phyloP scores from a whole-genome alignment of 192 early-diverging fungal species.

The Lunasporangiospora selenospora region DNA sequence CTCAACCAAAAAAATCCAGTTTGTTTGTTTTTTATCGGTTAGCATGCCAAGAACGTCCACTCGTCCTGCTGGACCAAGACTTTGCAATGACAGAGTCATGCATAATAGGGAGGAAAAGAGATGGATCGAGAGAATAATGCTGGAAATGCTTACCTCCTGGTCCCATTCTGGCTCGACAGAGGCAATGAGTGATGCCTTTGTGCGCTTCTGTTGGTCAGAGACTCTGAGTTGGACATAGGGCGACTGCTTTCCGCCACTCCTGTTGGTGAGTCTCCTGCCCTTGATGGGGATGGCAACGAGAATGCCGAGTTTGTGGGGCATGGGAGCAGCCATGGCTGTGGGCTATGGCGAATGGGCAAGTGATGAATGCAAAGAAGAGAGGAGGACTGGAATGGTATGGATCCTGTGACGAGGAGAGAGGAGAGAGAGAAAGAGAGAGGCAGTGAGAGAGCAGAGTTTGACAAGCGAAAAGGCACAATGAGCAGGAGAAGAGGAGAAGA shows the following conservation, averaged over 20 bases:
- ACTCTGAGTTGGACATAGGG: slow-evolving; percentile 39
- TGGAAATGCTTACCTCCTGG: slow-evolving; percentile 44
- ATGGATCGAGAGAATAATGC: no score
- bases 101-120: no score
- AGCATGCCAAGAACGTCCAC: no score
- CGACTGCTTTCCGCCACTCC: slow-evolving; percentile 30
- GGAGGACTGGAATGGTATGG: no score
- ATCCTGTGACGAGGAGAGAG: no score
- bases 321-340: background rate
- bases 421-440: background rate
- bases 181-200: slow-evolving; percentile 37
- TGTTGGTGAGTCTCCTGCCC: slow-evolving; percentile 36
- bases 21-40: no score
- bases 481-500: background rate
- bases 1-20: no score
- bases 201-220: slow-evolving; percentile 37
- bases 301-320: slow-evolving; percentile 26
- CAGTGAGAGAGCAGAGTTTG: background rate
- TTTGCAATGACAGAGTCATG: no score
- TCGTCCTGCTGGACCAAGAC: no score
- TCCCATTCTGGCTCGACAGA: slow-evolving; percentile 48
- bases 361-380: background rate
- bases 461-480: background rate
- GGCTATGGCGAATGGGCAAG: background rate
- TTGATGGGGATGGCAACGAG: slow-evolving; percentile 46